Evolutionary conservation across 2,329 filamentous ascomycete species (phyloP), one percentile per base, ranked within the genome.

Genomic region (Colletotrichum sp.): DNA sequence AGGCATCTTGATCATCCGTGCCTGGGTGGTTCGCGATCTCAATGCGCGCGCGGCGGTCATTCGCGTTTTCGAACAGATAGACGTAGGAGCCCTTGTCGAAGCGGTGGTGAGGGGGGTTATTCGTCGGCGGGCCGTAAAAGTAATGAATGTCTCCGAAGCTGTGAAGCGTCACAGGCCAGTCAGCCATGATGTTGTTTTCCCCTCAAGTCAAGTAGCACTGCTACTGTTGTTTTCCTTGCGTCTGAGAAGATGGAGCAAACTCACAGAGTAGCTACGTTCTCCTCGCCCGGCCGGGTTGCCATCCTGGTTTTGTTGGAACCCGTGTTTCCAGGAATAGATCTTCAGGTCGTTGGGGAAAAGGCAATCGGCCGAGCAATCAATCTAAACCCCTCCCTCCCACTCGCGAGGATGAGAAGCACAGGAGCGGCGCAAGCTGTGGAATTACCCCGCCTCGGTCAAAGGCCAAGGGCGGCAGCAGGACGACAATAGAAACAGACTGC

Each of bases 101-200:
- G 68, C 94, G 92, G 84, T 96, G 93, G 83, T 96, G 95, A n/a
- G 89, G 91, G 34, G 94, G 94, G 72, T 90, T 92, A 72, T 89
- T 88, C 8, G 89, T 88, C 4, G 93, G 92, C n/a, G 92, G 89
- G 30, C 90, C 90, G 85, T 96, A 95, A 84, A 92, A 95, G 84
- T 96, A 96, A 83, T 96, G 95, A 70, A 96, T 83, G 81, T 96
- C 95, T 77, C 91, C 93, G 81, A 95, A 96, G 80, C 94, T 96
- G 77, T 78, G 16, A 26, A 62, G 9, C 1, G 32, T 44, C 18
- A 62, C 71, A 30, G 26, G 30, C 44, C n/a, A 76, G 77, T 82
- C 78, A 84, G 81, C 79, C 74, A 79, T 60, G 32, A 34, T 57
- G 26, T 52, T 8, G 24, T 1, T 36, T 32, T 24, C 8, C 13